These are phyloP conservation scores for Cladophialophora chaetospira DNA, from an alignment of 2,329 filamentous ascomycete species.

Conservation along the genomic window DNA sequence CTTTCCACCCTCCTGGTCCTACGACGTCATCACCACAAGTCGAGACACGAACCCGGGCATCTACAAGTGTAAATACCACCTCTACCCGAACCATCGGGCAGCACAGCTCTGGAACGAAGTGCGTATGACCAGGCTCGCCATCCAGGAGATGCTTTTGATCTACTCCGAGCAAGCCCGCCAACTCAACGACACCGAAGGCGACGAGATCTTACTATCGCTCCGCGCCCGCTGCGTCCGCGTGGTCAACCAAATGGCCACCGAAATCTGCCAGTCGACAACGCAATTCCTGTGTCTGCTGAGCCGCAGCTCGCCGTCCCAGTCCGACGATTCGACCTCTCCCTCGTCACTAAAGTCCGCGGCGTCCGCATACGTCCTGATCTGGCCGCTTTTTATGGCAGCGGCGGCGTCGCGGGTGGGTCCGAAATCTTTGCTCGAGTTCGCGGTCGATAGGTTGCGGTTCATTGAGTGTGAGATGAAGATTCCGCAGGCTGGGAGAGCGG, in stretches of 20 bases:
- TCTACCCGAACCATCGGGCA: constrained; percentile 28
- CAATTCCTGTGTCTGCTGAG: neutral
- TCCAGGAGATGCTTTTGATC: constrained; percentile 17
- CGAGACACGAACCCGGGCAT: constrained; percentile 5
- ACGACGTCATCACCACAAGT: constrained; percentile 16
- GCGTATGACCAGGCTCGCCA: constrained; percentile 32
- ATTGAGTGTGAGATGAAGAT: constrained; percentile 15
- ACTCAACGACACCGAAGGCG: neutral
- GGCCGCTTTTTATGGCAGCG: constrained; percentile 18
- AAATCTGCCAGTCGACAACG: constrained; percentile 17
- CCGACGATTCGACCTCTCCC: neutral
- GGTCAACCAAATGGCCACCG: constrained; percentile 9
- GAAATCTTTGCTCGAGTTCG: neutral
- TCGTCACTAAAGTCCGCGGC: neutral
- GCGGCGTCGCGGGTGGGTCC: neutral
- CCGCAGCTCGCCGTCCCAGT: neutral
- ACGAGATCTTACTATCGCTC: neutral
- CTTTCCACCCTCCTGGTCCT: constrained; percentile 21
- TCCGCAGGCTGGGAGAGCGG: constrained; percentile 12
- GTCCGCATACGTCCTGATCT: constrained; percentile 18
- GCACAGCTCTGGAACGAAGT: constrained; percentile 33
- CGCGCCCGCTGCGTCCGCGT: neutral
- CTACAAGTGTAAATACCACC: constrained; percentile 27
- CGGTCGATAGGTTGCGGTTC: constrained; percentile 14
- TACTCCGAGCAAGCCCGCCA: neutral